These are phyloP conservation scores for Saccharomycopsis phalli DNA, from an alignment of 1,139 yeast species.

Conservation along the genomic window DNA sequence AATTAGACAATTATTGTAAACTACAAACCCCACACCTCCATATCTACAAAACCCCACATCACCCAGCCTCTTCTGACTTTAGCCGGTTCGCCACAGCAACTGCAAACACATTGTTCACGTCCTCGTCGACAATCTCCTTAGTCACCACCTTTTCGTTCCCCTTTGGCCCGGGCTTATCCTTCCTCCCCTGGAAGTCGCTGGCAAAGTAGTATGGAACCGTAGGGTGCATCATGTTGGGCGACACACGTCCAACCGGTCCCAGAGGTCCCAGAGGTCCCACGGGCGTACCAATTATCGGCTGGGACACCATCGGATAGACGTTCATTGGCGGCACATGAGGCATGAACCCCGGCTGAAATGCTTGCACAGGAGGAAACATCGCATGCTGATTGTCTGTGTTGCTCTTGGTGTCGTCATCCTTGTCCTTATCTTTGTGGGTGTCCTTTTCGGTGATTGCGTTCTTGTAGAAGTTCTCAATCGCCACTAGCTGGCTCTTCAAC, in stretches of 20 bases:
- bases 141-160: neutral
- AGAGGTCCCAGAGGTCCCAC: slow-evolving; percentile 23
- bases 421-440: neutral
- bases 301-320: slow-evolving; percentile 2
- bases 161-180: neutral
- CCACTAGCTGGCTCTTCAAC: slow-evolving; percentile 17
- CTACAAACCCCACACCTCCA: too few species aligned
- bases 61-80: too few species aligned
- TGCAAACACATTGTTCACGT: slow-evolving; percentile 13
- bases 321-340: slow-evolving; percentile 7
- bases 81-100: slow-evolving; percentile 11
- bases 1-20: too few species aligned
- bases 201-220: slow-evolving; percentile 19
- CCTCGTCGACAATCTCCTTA: slow-evolving; percentile 6
- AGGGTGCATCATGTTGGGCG: slow-evolving; percentile 14
- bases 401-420: neutral
- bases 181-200: slow-evolving; percentile 6
- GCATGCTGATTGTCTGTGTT: neutral
- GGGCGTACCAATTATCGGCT: slow-evolving; percentile 9
- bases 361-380: neutral
- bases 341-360: slow-evolving; percentile 2
- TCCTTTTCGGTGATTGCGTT: slow-evolving; percentile 2
- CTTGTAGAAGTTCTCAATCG: slow-evolving; percentile 10
- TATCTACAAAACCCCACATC: too few species aligned
- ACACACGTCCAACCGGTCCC: slow-evolving; percentile 1